Percentiles rank a stretch among this genome's conserved stretches.
Evolutionary conservation across 345 rosid species (phyloP).

Genomic region (Linum tenue): DNA sequence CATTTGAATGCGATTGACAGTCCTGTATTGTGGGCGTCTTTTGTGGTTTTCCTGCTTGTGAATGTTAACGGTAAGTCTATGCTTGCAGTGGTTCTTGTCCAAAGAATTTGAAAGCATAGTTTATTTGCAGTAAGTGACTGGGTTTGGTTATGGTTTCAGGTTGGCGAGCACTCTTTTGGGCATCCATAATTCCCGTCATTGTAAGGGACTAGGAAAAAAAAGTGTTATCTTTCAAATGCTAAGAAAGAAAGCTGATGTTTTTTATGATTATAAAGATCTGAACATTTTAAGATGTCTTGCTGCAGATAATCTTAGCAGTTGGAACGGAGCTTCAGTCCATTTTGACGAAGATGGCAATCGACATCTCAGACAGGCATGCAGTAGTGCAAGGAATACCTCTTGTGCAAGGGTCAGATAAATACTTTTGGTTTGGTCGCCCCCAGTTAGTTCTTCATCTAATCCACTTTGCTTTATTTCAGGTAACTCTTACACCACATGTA

Average conservation of each 20-base stretch:
- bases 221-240: neutral
- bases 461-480: conserved; percentile 93
- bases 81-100: neutral
- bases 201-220: conserved; percentile 37
- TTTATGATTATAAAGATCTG: neutral
- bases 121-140: neutral
- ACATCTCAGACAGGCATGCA: conserved; percentile 68
- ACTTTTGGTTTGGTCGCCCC: conserved; percentile 83
- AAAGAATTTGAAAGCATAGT: neutral
- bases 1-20: conserved; percentile 28
- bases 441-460: conserved; percentile 70
- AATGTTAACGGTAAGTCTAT: conserved; percentile 54
- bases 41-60: conserved; percentile 75
- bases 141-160: conserved; percentile 33
- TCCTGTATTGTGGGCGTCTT: conserved; percentile 80
- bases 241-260: neutral
- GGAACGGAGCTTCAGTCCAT: conserved; percentile 88
- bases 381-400: conserved; percentile 97
- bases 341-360: conserved; percentile 78
- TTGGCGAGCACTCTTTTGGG: conserved; percentile 64
- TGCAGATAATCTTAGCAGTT: conserved; percentile 75
- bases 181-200: conserved; percentile 56
- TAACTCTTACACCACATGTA: conserved; percentile 13
- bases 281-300: no score
- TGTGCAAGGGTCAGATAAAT: conserved; percentile 79